Conservation (phyloP, 495 filamentous ascomycete genomes). For the Cairneyella variabilis region DNA sequence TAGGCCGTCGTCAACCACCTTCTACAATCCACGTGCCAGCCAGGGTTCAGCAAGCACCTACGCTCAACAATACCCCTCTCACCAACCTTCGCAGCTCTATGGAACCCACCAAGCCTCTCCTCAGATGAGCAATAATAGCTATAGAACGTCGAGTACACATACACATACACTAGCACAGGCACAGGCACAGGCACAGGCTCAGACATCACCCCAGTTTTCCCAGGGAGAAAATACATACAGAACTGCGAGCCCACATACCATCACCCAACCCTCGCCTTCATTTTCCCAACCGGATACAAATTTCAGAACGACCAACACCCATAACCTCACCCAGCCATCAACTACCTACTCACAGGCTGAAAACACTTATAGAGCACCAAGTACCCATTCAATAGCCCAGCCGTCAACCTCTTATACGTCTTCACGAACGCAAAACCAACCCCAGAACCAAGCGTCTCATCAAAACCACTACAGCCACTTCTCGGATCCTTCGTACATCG, state of each 20-base stretch:
- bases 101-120: constrained; percentile 21
- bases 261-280: constrained; percentile 27
- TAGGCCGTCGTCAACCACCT: constrained; percentile 16
- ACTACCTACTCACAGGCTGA: constrained; percentile 26
- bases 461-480: constrained; percentile 31
- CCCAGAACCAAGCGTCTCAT: constrained; percentile 50
- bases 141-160: constrained; percentile 15
- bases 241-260: constrained; percentile 26
- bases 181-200: too few relatives aligned
- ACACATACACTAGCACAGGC: too few relatives aligned
- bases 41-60: constrained; percentile 15
- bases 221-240: constrained; percentile 30
- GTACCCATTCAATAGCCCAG: constrained; percentile 28
- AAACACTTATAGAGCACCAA: constrained; percentile 30
- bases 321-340: constrained; percentile 20
- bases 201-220: constrained; percentile 24
- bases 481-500: constrained; percentile 23
- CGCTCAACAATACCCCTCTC: constrained; percentile 26
- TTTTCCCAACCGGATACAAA: constrained; percentile 22
- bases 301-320: constrained; percentile 12
- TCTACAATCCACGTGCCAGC: constrained; percentile 17
- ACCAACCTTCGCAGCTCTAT: constrained; percentile 25
- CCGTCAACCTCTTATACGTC: constrained; percentile 19
- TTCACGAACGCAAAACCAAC: constrained; percentile 20
- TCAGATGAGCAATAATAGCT: constrained; percentile 24